phyloP scores from a whole-genome alignment of 164 flowering plant species.

The Tetracentron sinense region DNA sequence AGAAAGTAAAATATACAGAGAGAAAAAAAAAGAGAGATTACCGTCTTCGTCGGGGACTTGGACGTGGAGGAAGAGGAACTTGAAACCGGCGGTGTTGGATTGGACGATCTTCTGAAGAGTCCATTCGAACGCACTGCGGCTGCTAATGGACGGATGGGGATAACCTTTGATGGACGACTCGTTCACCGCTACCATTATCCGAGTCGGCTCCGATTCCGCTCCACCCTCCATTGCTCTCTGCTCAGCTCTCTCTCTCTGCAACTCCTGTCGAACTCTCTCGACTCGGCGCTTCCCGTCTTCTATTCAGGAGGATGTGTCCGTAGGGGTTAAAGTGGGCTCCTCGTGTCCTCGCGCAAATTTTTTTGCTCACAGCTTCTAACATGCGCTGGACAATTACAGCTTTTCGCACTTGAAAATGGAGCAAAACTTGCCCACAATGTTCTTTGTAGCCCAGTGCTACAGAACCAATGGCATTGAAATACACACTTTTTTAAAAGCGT shows the following conservation, averaged over 20 bases:
- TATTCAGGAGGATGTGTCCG: too few relatives aligned
- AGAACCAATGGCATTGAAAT: too few relatives aligned
- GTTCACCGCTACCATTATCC: conserved; percentile 82
- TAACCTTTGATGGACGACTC: conserved; percentile 84
- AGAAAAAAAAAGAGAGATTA: conserved; percentile 21
- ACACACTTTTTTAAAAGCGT: too few relatives aligned
- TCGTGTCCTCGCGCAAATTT: too few relatives aligned
- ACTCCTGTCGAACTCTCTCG: not conserved
- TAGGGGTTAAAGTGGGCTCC: too few relatives aligned
- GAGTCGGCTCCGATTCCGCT: conserved; percentile 44
- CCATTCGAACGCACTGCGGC: conserved; percentile 88
- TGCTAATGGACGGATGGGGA: conserved; percentile 87
- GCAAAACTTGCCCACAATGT: too few relatives aligned
- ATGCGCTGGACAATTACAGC: too few relatives aligned
- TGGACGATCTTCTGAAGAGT: conserved; percentile 80
- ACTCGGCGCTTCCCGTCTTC: too few relatives aligned
- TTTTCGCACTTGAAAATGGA: too few relatives aligned
- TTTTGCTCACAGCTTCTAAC: too few relatives aligned
- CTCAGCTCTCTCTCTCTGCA: conserved; percentile 1
- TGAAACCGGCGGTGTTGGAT: conserved; percentile 61
- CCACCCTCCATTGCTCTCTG: conserved; percentile 25
- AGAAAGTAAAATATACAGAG: not conserved
- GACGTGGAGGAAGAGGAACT: conserved; percentile 81
- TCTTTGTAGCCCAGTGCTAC: too few relatives aligned
- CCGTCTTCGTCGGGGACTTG: conserved; percentile 97